A percentile compares a stretch with the other conserved stretches of the same genome.
phyloP scores from a whole-genome alignment of 2,329 filamentous ascomycete species.

The Sporothrix euskadiensis region DNA sequence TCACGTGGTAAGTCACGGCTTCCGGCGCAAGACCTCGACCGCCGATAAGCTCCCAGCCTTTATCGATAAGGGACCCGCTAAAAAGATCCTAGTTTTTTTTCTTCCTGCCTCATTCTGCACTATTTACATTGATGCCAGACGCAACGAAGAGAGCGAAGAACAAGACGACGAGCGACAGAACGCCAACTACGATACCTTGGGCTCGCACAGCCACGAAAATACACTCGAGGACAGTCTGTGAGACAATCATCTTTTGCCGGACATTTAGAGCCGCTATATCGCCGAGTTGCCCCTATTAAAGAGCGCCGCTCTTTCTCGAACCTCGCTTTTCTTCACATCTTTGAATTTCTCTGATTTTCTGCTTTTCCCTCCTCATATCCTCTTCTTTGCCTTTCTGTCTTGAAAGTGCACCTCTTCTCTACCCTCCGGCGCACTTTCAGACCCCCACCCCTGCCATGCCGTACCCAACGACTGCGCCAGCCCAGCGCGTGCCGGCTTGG shows the following conservation, averaged over 20 bases:
- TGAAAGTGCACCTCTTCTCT: neutral
- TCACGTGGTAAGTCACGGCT: conserved; percentile 18
- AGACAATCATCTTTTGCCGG: neutral
- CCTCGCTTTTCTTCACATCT: neutral
- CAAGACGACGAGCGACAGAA: neutral
- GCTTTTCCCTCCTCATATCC: neutral
- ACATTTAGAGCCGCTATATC: neutral
- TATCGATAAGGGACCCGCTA: conserved; percentile 28
- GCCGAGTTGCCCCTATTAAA: no score
- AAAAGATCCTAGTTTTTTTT: conserved; percentile 28
- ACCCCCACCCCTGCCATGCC: conserved; percentile 40
- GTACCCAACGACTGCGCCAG: conserved; percentile 46
- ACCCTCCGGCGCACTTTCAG: no score
- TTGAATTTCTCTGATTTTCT: neutral
- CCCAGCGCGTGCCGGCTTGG: conserved; percentile 57
- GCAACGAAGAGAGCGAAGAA: neutral
- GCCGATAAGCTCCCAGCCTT: conserved; percentile 17
- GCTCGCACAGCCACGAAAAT: neutral
- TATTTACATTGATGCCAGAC: conserved; percentile 21
- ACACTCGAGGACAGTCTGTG: neutral
- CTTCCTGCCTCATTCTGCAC: conserved; percentile 22
- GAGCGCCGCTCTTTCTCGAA: neutral
- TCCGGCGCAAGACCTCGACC: neutral
- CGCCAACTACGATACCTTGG: neutral
- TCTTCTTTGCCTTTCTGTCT: neutral